Conservation (phyloP, 2,329 filamentous ascomycete genomes). For the Ceratocystis destructans region DNA sequence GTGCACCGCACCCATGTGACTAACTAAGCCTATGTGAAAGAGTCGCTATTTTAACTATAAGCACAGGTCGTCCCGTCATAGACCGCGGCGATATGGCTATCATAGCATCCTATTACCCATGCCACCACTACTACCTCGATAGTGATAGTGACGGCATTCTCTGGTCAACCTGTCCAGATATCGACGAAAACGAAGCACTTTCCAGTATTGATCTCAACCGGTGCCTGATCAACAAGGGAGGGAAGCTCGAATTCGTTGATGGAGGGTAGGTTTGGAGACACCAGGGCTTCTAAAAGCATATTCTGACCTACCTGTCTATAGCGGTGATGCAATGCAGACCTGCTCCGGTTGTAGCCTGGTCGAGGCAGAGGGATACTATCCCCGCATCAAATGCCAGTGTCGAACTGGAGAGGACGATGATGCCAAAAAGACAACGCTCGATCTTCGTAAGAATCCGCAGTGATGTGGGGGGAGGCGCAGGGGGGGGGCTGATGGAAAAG, state of each 20-base stretch:
- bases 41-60: neutral
- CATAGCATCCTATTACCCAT: neutral
- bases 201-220: constrained; percentile 9
- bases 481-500: neutral
- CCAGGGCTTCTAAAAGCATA: neutral
- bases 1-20: neutral
- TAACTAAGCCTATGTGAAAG: neutral
- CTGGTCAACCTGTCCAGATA: constrained; percentile 8
- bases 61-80: neutral
- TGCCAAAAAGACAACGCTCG: neutral
- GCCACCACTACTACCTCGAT: constrained; percentile 2
- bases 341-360: constrained; percentile 1
- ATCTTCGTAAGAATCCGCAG: constrained; percentile 4
- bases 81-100: neutral
- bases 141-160: neutral
- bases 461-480: neutral
- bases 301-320: neutral
- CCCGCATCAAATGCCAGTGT: constrained; percentile 3
- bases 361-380: neutral
- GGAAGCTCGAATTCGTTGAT: neutral
- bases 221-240: constrained; percentile 10
- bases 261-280: constrained; percentile 4
- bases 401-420: neutral
- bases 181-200: neutral
- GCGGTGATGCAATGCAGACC: constrained; percentile 2